Percentiles rank a stretch among this genome's conserved stretches.
These are phyloP conservation scores for Endogone sp. DNA, from an alignment of 192 early-diverging fungal genomes.

Conservation along the genomic window DNA sequence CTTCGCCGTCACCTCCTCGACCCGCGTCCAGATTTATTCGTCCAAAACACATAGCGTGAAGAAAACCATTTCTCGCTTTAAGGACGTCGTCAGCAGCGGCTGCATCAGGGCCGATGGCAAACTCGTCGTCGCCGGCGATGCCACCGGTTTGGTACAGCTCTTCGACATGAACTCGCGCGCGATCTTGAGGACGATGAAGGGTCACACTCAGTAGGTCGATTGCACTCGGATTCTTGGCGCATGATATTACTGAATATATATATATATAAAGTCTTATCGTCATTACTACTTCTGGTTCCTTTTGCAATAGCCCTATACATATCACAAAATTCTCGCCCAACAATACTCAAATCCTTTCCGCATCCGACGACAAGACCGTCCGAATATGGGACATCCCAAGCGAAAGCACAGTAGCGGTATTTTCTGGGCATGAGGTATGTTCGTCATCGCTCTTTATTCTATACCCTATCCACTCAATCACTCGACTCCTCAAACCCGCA, in stretches of 20 bases:
- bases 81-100: slow-evolving; percentile 79
- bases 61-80: slow-evolving; percentile 91
- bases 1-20: slow-evolving; percentile 86
- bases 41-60: slow-evolving; percentile 78
- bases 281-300: no score
- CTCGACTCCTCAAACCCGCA: neutral
- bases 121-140: slow-evolving; percentile 91
- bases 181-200: slow-evolving; percentile 61
- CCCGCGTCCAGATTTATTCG: slow-evolving; percentile 90
- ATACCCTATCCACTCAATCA: neutral
- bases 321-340: slow-evolving; percentile 77
- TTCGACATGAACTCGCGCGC: slow-evolving; percentile 64
- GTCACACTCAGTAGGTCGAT: slow-evolving; percentile 51
- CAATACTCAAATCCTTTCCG: slow-evolving; percentile 79
- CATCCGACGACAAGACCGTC: slow-evolving; percentile 90
- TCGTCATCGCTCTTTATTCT: neutral
- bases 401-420: slow-evolving; percentile 60
- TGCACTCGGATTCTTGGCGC: neutral
- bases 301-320: slow-evolving; percentile 65
- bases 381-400: slow-evolving; percentile 92
- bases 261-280: no score
- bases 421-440: slow-evolving; percentile 68
- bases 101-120: slow-evolving; percentile 83
- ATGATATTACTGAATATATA: neutral
- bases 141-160: slow-evolving; percentile 80